Percentiles rank a stretch among this genome's conserved stretches.
phyloP scores from a whole-genome alignment of 331 rosid genomes.

The Spiraea crenata region DNA sequence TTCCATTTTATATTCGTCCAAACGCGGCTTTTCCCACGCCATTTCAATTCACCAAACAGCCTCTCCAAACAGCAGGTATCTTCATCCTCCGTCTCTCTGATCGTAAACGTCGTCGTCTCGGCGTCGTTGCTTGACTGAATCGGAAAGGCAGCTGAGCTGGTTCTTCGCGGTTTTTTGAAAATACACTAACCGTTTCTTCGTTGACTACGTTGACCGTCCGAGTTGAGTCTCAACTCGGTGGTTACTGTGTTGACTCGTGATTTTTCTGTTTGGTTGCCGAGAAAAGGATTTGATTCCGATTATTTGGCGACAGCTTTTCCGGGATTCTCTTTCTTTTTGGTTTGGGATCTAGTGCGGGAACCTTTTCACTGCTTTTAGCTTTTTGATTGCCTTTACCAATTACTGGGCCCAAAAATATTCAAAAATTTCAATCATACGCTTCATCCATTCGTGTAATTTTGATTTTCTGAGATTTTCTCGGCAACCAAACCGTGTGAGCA shows the following conservation, averaged over 20 bases:
- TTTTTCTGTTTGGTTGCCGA: conserved; percentile 19
- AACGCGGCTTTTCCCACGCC: conserved; percentile 31
- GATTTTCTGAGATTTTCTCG: conserved; percentile 21
- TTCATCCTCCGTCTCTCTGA: conserved; percentile 10
- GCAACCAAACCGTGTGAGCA: conserved; percentile 12
- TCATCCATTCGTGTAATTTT: conserved; percentile 1
- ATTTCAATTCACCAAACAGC: conserved; percentile 1
- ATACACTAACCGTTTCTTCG: background rate
- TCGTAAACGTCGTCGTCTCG: conserved; percentile 5
- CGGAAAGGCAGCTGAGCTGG: conserved; percentile 9
- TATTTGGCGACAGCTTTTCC: background rate
- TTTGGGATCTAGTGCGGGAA: conserved; percentile 33
- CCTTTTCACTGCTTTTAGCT: conserved; percentile 11
- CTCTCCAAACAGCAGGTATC: background rate
- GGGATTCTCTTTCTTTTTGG: conserved; percentile 9
- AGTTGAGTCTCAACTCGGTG: background rate
- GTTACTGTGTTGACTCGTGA: background rate
- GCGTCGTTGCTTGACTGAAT: conserved; percentile 3
- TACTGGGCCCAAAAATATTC: conserved; percentile 21
- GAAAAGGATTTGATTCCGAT: conserved; percentile 17
- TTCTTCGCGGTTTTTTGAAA: background rate
- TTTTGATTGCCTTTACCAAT: background rate
- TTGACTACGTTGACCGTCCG: background rate
- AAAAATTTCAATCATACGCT: background rate
- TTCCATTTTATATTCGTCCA: background rate